phyloP scores from a whole-genome alignment of 257 asterid species.

The Scutellaria barbata region DNA sequence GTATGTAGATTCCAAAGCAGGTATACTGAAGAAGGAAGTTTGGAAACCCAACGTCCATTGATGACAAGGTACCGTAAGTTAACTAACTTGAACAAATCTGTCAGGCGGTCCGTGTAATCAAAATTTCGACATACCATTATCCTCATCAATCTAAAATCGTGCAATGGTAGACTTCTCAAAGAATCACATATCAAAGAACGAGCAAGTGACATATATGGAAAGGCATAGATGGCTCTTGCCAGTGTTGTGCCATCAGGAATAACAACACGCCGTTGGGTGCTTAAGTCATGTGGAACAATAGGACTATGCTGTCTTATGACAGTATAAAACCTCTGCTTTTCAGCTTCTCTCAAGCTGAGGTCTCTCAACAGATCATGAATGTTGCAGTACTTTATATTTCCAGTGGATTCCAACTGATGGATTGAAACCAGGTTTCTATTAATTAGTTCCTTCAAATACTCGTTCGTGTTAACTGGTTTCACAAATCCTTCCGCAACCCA shows the following conservation, averaged over 20 bases:
- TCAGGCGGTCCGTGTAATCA: background rate
- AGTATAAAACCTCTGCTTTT: background rate
- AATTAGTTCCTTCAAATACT: background rate
- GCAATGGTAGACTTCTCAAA: background rate
- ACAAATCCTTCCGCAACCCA: constrained; percentile 25
- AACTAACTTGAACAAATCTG: background rate
- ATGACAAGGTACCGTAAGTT: constrained; percentile 7
- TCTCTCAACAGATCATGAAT: constrained; percentile 19
- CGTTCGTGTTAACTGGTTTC: background rate
- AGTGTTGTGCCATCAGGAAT: background rate
- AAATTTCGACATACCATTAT: background rate
- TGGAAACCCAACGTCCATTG: background rate
- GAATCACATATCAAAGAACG: background rate
- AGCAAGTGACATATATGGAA: background rate
- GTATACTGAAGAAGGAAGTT: background rate
- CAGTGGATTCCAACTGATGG: background rate
- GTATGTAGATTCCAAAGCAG: constrained; percentile 5
- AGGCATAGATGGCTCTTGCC: background rate
- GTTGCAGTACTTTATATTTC: background rate
- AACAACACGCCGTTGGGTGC: background rate
- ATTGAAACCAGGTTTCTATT: constrained; percentile 4
- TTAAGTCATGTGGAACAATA: background rate
- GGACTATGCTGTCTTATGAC: background rate
- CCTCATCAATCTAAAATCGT: background rate
- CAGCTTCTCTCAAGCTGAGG: constrained; percentile 3